phyloP scores from a whole-genome alignment of 306 rosid genomes.

The Rubus parviflorus region DNA sequence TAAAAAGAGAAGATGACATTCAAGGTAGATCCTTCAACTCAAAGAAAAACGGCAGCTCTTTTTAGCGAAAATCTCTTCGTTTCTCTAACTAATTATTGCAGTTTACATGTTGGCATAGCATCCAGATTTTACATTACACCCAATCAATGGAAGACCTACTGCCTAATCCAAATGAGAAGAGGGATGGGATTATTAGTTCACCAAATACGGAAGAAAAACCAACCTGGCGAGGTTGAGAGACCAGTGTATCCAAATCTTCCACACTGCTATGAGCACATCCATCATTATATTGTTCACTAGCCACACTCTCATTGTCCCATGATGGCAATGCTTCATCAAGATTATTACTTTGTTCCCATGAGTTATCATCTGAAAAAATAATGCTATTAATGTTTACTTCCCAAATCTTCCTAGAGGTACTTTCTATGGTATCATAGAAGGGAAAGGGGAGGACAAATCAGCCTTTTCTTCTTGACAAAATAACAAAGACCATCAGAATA shows the following conservation, averaged over 20 bases:
- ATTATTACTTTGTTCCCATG: constrained; percentile 14
- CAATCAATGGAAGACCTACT: neutral
- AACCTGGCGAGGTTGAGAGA: constrained; percentile 28
- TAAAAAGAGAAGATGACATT: neutral
- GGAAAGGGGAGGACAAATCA: neutral
- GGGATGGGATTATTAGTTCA: neutral
- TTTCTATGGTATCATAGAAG: neutral
- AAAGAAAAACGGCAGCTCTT: neutral
- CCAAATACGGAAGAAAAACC: neutral
- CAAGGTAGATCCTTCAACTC: neutral
- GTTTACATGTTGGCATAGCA: neutral
- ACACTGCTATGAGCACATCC: constrained; percentile 5
- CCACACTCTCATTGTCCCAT: constrained; percentile 27
- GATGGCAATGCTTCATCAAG: constrained; percentile 22
- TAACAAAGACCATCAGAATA: neutral
- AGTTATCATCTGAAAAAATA: constrained; percentile 12
- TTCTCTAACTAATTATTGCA: neutral
- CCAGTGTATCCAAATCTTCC: constrained; percentile 20
- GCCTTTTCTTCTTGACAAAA: neutral
- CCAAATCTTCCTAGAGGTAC: neutral
- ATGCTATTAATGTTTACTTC: neutral
- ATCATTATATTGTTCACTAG: constrained; percentile 1
- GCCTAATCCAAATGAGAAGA: neutral
- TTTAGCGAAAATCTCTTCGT: neutral
- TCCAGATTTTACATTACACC: neutral